phyloP scores from a whole-genome alignment of 257 asterid genomes.

The Ophiorrhiza pumila region DNA sequence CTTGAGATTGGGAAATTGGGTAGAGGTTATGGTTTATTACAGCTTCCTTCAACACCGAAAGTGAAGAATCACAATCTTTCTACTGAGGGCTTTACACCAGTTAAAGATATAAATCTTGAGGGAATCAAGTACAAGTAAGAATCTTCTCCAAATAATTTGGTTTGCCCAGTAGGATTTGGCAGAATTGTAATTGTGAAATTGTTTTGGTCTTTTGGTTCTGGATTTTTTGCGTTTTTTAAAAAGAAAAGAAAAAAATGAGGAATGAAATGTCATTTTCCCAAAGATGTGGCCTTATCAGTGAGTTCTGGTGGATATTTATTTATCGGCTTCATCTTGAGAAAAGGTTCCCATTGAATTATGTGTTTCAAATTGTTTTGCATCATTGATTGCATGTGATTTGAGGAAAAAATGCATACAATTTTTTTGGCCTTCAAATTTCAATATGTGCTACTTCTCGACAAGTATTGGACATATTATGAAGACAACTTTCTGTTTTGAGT shows the following conservation, averaged over 20 bases:
- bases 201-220: not conserved
- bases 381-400: not conserved
- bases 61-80: constrained; percentile 82
- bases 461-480: not conserved
- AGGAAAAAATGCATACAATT: not conserved
- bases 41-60: constrained; percentile 88
- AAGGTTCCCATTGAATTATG: not conserved
- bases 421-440: not conserved
- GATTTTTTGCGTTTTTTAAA: not conserved
- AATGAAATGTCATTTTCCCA: not conserved
- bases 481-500: not conserved
- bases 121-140: constrained; percentile 83
- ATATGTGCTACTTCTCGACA: not conserved
- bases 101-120: constrained; percentile 60
- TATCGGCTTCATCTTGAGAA: not conserved
- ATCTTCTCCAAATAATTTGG: constrained; percentile 5
- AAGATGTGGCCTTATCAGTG: not conserved
- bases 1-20: constrained; percentile 96
- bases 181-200: not conserved
- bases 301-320: not conserved
- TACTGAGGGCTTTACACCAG: constrained; percentile 63
- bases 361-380: not conserved
- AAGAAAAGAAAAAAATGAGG: not conserved
- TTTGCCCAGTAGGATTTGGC: constrained; percentile 9
- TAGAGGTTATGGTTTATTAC: constrained; percentile 87